Evolutionary conservation across 257 asterid genomes (phyloP).

Genomic region (Henckelia pumila): DNA sequence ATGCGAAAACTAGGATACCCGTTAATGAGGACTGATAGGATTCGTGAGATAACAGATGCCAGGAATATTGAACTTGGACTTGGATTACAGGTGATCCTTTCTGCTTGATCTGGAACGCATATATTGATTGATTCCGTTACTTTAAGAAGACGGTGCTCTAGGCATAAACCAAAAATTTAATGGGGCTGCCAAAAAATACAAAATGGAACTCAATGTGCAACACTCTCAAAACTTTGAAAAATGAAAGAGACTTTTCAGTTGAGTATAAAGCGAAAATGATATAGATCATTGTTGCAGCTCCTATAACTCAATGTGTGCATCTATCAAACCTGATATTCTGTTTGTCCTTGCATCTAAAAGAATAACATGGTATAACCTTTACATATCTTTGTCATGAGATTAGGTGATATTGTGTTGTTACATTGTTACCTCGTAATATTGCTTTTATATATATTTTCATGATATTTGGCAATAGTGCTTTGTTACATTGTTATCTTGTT

Average conservation of each 20-base stretch:
- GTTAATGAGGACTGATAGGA: constrained; percentile 54
- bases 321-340: neutral
- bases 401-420: neutral
- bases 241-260: neutral
- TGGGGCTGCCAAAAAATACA: neutral
- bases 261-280: neutral
- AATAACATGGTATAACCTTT: no score
- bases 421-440: neutral
- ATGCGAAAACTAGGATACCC: constrained; percentile 88
- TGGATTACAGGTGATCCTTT: constrained; percentile 78
- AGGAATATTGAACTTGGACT: constrained; percentile 95
- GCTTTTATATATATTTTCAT: neutral
- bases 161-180: neutral
- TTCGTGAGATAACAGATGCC: constrained; percentile 91
- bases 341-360: neutral
- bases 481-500: neutral
- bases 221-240: neutral
- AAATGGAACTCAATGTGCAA: neutral
- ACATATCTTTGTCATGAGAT: neutral
- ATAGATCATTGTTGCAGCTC: neutral
- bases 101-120: constrained; percentile 1
- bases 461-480: neutral
- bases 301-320: neutral
- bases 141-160: neutral
- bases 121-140: neutral